Base-by-base conservation (phyloP, 2,329 filamentous ascomycete species). In the Calonectria ilicicola region DNA sequence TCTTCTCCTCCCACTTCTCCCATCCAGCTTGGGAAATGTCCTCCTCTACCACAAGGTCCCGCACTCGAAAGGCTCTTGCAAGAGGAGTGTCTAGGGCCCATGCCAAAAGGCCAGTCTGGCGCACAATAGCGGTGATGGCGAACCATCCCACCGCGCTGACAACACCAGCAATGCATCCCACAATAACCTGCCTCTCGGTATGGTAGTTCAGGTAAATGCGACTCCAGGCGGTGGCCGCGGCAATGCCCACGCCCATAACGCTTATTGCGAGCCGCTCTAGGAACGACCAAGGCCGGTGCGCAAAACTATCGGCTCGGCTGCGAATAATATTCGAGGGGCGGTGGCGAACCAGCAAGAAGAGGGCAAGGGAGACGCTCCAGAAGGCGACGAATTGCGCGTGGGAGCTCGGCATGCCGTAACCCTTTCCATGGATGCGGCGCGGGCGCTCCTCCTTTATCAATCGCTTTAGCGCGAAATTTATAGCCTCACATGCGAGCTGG, bases 351-450 rank as follows among this genome's bases (percentile, higher is more conserved):
- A 98, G 89, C 53, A 99, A 89, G 86, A 98, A 98, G 23, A 99
- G 87, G 27, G 91, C 88, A 72, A 98, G 86, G 74, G 94, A 97
- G 70, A 98, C 86, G 70, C 95, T 93, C 89, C 98, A 98, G 87
- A 95, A 99, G 69, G 93, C 90, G 73, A 96, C 94, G 83, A 98
- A 99, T 86, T 99, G 97, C 10, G 97, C 94, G 85, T 99, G 97
- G 44, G 96, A 98, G 53, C 87, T 89, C 66, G 97, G 97, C 97
- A 99, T 99, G 79, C 97, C 97, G 82, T 99, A 99, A 75, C 97
- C 97, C 84, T 98, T 98, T 69, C 95, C 96, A 81, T 96, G 92
- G 89, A 87, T 93, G 91, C 93, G 93, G 74, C 89, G 90, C 32
- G 97, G 97, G 63, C 97, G 91, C 83, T 98, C 95, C 84, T 98